Base-by-base conservation (phyloP, 371 early-diverging fungal species). In the Mortierella sp. region DNA sequence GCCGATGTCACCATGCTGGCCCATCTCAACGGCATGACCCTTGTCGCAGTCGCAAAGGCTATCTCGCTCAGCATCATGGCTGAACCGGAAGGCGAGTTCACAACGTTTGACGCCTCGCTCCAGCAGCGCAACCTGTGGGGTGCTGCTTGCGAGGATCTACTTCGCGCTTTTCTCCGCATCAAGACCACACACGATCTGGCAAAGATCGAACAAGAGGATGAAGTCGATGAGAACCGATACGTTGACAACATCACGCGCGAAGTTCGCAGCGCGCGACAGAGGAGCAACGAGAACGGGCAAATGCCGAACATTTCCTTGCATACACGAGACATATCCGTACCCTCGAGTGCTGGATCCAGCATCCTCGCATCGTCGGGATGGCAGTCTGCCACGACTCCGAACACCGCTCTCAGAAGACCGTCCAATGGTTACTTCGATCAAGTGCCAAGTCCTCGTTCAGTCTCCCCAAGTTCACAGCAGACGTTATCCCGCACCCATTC, bases 41-140 rank as follows among this genome's bases (percentile, higher is more conserved):
- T 73, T 7, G 68, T 67, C 28, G 30, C 59, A 21, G 73, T 73
- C 49, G 73, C 73, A 32, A 73, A 73, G 42, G 67, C 73, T 32
- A 73, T 73, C 50, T 73, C 73, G 19, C 66, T 73, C 56, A 73
- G 73, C 47, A 63, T 73, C 42, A 73, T 73, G 73, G 73, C 57
- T 24, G 68, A 67, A 15, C 62, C 73, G 3, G 73, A 67, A 6
- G 56, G 62, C 6, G 68, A 67, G 27, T 73, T 73, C 43, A 63
- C 73, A 27, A 73, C 73, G 0, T 73, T 73, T 32, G 73, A 73
- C 39, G 73, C 68, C 6, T 67, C 73, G 3, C 51, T 73, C 15
- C 67, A 73, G 50, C 68, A 73, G 28, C 75, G 75, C n/a, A 73
- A 68, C 51, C 43, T 64, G 47, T 68, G 75, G 52, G 75, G 75